Base-by-base conservation (phyloP, 192 early-diverging fungal genomes). In the Spinellus fusiger region DNA sequence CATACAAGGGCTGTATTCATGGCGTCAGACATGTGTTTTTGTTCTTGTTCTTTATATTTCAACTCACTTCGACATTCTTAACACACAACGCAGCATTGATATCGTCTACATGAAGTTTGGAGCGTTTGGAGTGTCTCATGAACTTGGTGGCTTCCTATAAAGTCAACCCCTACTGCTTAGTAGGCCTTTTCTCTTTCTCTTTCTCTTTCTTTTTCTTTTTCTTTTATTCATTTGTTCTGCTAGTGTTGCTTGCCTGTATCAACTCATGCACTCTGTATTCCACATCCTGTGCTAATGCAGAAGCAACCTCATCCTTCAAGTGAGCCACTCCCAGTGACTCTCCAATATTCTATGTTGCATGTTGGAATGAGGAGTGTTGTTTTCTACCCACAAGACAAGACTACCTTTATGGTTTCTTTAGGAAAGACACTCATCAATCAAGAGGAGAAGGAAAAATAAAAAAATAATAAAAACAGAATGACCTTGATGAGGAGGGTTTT, bases 231-330 rank as follows among this genome's bases (percentile, higher is more conserved):
- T 18, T 34, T 38, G 9, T 59, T 50, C 0, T 16, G 8, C 6
- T 16, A 25, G 33, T 28, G 15, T 28, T 28, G 49, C 55, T 52
- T 66, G 89, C 88, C 73, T 85, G 76, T 33, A 98, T 84, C 49
- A 99, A 83, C 69, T 98, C 94, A 67, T 95, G 86, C 53, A 99
- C 64, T 32, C 96, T 80, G 73, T 96, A 99, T 72, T 99, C 96
- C 28, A 93, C 91, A 66, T 99, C 96, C 51, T 92, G 86, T 5
- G 91, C 81, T 59, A 99, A 69, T 3, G 88, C 88, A 1, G 73
- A 72, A 5, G 93, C 89, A 4, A 96, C 91, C 33, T 88, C 87
- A 50, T 96, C 93, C 68, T 92, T 93, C 35, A 96, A 78, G 49
- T 83, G 87, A 25, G 84, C 70, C 29, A 95, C 80, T 20, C 93